These are phyloP conservation scores for Ascoidea asiatica DNA, from an alignment of 805 yeast species.

Conservation along the genomic window DNA sequence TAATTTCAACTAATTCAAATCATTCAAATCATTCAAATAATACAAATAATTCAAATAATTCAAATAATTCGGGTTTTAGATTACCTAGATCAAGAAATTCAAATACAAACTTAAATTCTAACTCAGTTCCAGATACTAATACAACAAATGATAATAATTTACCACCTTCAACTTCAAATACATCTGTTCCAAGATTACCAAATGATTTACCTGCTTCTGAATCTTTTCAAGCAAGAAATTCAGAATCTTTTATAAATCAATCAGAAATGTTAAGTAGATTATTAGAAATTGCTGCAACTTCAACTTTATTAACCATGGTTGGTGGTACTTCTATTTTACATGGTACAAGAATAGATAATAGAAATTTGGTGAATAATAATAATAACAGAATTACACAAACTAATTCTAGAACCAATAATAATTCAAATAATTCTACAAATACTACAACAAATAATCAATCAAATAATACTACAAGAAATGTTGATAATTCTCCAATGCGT, in stretches of 20 bases:
- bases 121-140: not conserved
- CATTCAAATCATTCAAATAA: not conserved
- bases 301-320: conserved; percentile 26
- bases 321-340: conserved; percentile 16
- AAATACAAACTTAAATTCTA: not conserved
- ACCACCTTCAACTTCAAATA: too few relatives aligned
- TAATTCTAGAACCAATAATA: not conserved
- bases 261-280: conserved; percentile 28
- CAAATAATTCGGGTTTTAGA: not conserved
- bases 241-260: conserved; percentile 15
- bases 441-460: not conserved
- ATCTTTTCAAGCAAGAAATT: not conserved
- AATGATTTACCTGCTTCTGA: not conserved
- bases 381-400: not conserved
- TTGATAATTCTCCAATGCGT: not conserved
- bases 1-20: too few relatives aligned
- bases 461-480: too few relatives aligned
- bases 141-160: too few relatives aligned
- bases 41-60: not conserved
- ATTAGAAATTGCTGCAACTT: conserved; percentile 29
- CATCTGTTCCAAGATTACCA: too few relatives aligned
- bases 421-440: not conserved
- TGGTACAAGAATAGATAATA: conserved; percentile 19
- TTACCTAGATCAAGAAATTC: not conserved
- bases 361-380: conserved; percentile 3